Evolutionary conservation across 805 yeast species (phyloP).

Genomic region (Zygotorulaspora danielsina): DNA sequence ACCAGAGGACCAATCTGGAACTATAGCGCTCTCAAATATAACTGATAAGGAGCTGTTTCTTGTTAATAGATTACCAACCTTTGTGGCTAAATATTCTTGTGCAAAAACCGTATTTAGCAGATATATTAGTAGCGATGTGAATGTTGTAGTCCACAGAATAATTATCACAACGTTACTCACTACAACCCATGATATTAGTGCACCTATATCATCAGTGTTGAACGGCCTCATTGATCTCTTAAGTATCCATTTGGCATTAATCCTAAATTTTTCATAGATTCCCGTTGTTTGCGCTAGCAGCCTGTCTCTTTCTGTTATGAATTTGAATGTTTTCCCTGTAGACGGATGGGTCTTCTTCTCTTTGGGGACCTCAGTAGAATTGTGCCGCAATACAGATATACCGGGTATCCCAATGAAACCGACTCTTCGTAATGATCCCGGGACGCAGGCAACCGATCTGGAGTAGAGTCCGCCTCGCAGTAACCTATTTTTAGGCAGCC

Average conservation of each 20-base stretch:
- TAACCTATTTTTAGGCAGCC: neutral
- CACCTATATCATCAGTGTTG: slow-evolving; percentile 87
- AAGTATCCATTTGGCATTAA: slow-evolving; percentile 66
- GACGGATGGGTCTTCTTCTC: neutral
- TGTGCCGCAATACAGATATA: neutral
- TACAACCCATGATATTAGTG: slow-evolving; percentile 86
- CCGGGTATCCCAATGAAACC: neutral
- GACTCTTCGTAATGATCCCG: neutral
- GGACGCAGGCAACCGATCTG: too few relatives aligned
- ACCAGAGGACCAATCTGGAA: slow-evolving; percentile 90
- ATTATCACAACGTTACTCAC: slow-evolving; percentile 81
- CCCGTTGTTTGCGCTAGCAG: slow-evolving; percentile 42
- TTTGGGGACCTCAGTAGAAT: neutral
- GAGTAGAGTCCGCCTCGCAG: neutral
- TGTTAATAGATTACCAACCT: slow-evolving; percentile 78
- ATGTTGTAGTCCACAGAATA: slow-evolving; percentile 86
- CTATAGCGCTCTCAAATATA: slow-evolving; percentile 88
- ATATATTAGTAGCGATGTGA: slow-evolving; percentile 72
- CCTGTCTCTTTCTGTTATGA: slow-evolving; percentile 27
- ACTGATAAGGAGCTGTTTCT: slow-evolving; percentile 77
- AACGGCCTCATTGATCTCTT: slow-evolving; percentile 76
- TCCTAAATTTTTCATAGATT: slow-evolving; percentile 39
- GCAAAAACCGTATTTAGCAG: slow-evolving; percentile 55
- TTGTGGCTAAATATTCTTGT: slow-evolving; percentile 75
- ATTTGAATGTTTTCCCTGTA: slow-evolving; percentile 16